Base-by-base conservation (phyloP, 2,329 filamentous ascomycete species). In the Claviceps maximensis region DNA sequence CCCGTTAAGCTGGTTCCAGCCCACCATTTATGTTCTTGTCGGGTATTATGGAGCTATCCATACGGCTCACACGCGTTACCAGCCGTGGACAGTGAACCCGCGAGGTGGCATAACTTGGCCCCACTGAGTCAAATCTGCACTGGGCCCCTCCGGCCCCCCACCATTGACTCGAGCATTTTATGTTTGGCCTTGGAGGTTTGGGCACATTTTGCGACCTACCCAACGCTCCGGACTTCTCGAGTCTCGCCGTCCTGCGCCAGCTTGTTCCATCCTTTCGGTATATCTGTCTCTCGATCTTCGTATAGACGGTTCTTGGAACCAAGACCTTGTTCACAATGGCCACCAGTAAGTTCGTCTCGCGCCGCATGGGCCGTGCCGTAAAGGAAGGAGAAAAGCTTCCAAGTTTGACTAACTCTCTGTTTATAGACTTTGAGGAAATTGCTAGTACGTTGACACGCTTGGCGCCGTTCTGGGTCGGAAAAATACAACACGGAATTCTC, bases 401-500 rank as follows among this genome's bases (percentile, higher is more conserved):
- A 19, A 54, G 46, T 45, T 50, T 56, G 54, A 56, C 58, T 62
- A 59, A 62, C 55, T 49, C 50, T 49, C 40, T 33, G 50, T 29
- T 42, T 42, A 47, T 55, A 73, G 72, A 72, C 61, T 73, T 71
- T 60, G 69, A 74, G 60, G 66, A 65, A 8, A 59, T 77, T 62
- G 74, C 73, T 59, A 73, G 74, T 76, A 70, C 59, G 73, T 71
- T 47, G 33, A 42, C 10, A 46, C 7, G 27, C 25, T 29, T 44
- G 27, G 7, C 19, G 2, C 7, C 2, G 13, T 19, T 5, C 9
- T 41, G 2, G n/a, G 4, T 19, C 1, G 29, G 19, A 23, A 6
- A 48, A 12, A 9, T 48, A 12, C 4, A 13, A 23, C n/a, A 13
- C 13, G 19, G 3, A 4, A 9, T 17, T 3, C 1, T 36, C 8